Evolutionary conservation across 2,329 filamentous ascomycete species (phyloP).

Genomic region (Leptographium lundbergii): DNA sequence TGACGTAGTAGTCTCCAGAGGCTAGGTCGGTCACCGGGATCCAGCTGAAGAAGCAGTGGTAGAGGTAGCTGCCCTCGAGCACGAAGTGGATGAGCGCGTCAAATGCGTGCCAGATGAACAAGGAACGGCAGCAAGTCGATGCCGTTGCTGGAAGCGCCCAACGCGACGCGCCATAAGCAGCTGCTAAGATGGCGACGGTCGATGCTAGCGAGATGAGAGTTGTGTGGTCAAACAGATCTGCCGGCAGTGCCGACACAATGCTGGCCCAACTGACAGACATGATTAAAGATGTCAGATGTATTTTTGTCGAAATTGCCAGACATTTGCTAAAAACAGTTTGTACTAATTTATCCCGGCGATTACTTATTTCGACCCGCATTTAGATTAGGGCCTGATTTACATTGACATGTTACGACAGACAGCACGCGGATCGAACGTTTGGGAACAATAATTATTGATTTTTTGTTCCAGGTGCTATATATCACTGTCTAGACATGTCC

Average conservation of each 20-base stretch:
- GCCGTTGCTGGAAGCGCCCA: constrained; percentile 35
- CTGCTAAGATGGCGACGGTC: constrained; percentile 37
- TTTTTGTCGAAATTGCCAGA: no score
- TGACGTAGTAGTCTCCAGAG: constrained; percentile 26
- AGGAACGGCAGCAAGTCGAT: constrained; percentile 54
- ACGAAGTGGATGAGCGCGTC: constrained; percentile 84
- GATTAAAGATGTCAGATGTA: not conserved
- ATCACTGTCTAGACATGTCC: no score
- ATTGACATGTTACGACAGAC: no score
- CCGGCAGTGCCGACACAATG: constrained; percentile 25
- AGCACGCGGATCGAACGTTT: no score
- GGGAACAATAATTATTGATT: no score
- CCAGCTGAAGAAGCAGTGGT: constrained; percentile 76
- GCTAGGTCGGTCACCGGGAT: constrained; percentile 22
- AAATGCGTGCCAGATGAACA: constrained; percentile 93
- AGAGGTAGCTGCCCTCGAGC: constrained; percentile 84
- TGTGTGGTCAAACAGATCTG: constrained; percentile 46
- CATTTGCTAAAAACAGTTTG: no score
- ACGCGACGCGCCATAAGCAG: constrained; percentile 37
- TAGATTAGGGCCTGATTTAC: no score
- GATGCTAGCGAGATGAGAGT: constrained; percentile 46
- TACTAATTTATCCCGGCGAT: no score
- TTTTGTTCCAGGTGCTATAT: no score
- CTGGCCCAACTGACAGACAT: not conserved
- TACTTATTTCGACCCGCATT: no score